Evolutionary conservation across 768 basidiomycete genomes (phyloP).

Genomic region (Ephemerocybe angulata): DNA sequence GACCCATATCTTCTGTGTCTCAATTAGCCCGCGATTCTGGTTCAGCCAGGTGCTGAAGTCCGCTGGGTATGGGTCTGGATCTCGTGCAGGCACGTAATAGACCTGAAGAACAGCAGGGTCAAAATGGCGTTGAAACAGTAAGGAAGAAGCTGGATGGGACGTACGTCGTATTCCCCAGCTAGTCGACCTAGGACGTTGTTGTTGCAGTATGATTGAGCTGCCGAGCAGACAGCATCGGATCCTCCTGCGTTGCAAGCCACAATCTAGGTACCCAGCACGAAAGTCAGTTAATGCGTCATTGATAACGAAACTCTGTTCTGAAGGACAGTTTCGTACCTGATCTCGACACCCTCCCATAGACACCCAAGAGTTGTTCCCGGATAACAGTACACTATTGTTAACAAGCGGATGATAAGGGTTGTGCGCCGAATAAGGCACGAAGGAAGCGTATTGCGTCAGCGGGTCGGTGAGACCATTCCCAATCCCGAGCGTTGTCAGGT

Average conservation of each 20-base stretch:
- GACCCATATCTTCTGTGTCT: conserved; percentile 41
- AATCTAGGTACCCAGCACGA: too few relatives aligned
- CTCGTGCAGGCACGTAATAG: conserved; percentile 43
- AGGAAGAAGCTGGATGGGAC: conserved; percentile 6
- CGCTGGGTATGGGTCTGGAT: conserved; percentile 50
- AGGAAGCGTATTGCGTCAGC: conserved; percentile 54
- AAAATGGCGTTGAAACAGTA: background rate
- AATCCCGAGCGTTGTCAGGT: conserved; percentile 60
- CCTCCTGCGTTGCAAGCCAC: conserved; percentile 47
- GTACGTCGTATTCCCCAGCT: conserved; percentile 51
- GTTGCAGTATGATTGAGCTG: conserved; percentile 59
- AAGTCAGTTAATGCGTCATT: background rate
- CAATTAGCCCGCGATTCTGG: conserved; percentile 33
- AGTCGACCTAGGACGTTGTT: conserved; percentile 50
- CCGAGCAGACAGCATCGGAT: conserved; percentile 47
- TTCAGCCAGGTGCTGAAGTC: conserved; percentile 30
- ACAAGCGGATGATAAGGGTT: conserved; percentile 60
- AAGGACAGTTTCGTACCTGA: conserved; percentile 30
- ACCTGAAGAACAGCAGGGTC: conserved; percentile 22
- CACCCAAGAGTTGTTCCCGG: conserved; percentile 43
- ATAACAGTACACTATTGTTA: conserved; percentile 34
- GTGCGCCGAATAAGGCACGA: conserved; percentile 49
- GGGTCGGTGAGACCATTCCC: conserved; percentile 58
- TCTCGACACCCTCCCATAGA: conserved; percentile 45
- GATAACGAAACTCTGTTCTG: background rate